These are phyloP conservation scores for Peterozyma toletana DNA, from an alignment of 805 yeast species.

Conservation along the genomic window DNA sequence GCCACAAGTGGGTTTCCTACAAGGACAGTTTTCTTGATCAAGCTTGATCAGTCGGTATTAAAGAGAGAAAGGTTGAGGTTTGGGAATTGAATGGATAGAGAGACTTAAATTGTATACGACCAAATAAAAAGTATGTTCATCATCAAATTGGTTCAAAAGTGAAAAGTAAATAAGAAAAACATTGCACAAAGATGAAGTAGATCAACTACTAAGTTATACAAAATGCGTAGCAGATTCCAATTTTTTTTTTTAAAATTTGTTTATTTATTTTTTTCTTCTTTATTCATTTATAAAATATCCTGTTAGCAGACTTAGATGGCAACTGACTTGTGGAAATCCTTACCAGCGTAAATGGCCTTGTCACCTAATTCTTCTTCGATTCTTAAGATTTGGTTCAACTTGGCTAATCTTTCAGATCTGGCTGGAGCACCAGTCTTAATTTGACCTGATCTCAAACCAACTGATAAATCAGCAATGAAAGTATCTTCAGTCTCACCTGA, in stretches of 20 bases:
- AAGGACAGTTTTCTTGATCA: slow-evolving; percentile 70
- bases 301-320: slow-evolving; percentile 16
- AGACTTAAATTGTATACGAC: too few species aligned
- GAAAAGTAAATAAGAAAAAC: too few species aligned
- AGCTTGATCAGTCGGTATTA: slow-evolving; percentile 53
- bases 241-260: too few species aligned
- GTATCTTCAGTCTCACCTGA: slow-evolving; percentile 99
- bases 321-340: slow-evolving; percentile 64
- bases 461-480: slow-evolving; percentile 94
- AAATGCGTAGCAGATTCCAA: too few species aligned
- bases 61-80: slow-evolving; percentile 45
- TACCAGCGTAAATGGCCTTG: slow-evolving; percentile 95
- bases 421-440: slow-evolving; percentile 99
- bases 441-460: slow-evolving; percentile 98
- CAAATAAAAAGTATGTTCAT: too few species aligned
- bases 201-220: too few species aligned
- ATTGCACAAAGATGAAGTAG: too few species aligned
- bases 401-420: slow-evolving; percentile 99
- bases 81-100: slow-evolving; percentile 10
- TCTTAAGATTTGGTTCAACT: slow-evolving; percentile 96
- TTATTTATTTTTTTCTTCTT: too few species aligned
- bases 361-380: slow-evolving; percentile 98
- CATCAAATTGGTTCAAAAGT: too few species aligned
- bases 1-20: slow-evolving; percentile 51
- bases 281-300: too few species aligned